Evolutionary conservation across 2,329 filamentous ascomycete genomes (phyloP), one percentile per base, ranked within the genome.

Genomic region (Simplicillium sp.): DNA sequence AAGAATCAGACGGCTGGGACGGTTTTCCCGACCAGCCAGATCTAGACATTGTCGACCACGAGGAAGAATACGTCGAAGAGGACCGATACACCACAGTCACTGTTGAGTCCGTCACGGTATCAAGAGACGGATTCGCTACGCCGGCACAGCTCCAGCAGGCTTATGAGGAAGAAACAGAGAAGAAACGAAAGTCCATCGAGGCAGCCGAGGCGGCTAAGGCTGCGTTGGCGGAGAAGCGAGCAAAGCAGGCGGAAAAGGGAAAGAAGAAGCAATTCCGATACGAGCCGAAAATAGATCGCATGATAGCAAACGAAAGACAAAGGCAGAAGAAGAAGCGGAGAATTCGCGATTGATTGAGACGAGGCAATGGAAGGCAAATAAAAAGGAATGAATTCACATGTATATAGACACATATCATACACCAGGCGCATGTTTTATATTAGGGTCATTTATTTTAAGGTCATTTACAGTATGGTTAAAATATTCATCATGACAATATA

Each of bases 41-140:
- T 12, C 49, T 64, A 4, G 59, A 71, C 32, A 71, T 78, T 16
- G 64, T 92, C 35, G 81, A 94, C 56, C 80, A 87, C 50, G 85
- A 95, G 58, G 88, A 90, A 50, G 88, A 97, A 60, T 98, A 96
- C 64, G 77, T 96, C 49, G 92, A 98, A 60, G 92, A 97, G 59
- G 90, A 96, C 60, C 85, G 84, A 57, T 96, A 87, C 59, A 97
- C 92, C 1, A 95, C 87, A 1, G 92, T 98, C 18, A 96, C 87
- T 0, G 81, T 98, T 1, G 90, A 96, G 59, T 83, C 85, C 11
- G 87, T 98, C 50, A 83, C 82, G 47, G 75, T 94, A 13, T 82
- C 84, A 11, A 77, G 78, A 49, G 79, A 88, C 41, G 86, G 86
- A 1, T 65, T 94, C 37, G 71, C 77, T 43, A 81, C 75, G 51